Percentiles rank a stretch among this genome's conserved stretches.
These are phyloP conservation scores for Magnaporthales sp. DNA, from an alignment of 2,329 filamentous ascomycete species.

Conservation along the genomic window DNA sequence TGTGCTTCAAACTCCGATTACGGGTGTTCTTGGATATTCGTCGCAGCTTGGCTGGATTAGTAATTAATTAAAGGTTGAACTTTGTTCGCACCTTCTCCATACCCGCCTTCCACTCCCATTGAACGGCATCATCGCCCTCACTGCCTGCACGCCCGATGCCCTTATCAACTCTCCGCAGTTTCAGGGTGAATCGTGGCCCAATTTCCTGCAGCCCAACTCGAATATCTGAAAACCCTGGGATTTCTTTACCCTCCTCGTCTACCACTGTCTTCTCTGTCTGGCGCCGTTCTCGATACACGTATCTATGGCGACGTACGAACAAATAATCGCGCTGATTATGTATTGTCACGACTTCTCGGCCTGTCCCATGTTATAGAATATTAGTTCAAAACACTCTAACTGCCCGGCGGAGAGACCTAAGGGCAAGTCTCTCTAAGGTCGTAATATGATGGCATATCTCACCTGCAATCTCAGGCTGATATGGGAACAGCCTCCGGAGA, in stretches of 20 bases:
- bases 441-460: neutral
- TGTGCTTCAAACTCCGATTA: neutral
- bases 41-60: neutral
- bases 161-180: slow-evolving; percentile 84
- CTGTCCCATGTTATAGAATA: slow-evolving; percentile 40
- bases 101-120: slow-evolving; percentile 94
- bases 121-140: slow-evolving; percentile 64
- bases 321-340: slow-evolving; percentile 97
- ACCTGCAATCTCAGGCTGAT: slow-evolving; percentile 72
- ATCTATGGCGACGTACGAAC: slow-evolving; percentile 83
- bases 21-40: neutral
- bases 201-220: slow-evolving; percentile 84
- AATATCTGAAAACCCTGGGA: slow-evolving; percentile 79
- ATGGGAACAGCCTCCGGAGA: slow-evolving; percentile 73
- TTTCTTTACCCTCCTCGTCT: slow-evolving; percentile 69
- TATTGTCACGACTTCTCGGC: slow-evolving; percentile 81
- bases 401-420: no score
- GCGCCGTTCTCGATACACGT: slow-evolving; percentile 85
- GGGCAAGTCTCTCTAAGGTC: neutral
- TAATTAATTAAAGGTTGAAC: slow-evolving; percentile 65
- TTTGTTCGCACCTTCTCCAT: slow-evolving; percentile 93
- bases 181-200: slow-evolving; percentile 65
- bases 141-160: slow-evolving; percentile 66
- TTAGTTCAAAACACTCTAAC: no score
- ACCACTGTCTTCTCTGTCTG: slow-evolving; percentile 80